These are phyloP conservation scores for Colletotrichum abscissum DNA, from an alignment of 2,329 filamentous ascomycete species.

Conservation along the genomic window DNA sequence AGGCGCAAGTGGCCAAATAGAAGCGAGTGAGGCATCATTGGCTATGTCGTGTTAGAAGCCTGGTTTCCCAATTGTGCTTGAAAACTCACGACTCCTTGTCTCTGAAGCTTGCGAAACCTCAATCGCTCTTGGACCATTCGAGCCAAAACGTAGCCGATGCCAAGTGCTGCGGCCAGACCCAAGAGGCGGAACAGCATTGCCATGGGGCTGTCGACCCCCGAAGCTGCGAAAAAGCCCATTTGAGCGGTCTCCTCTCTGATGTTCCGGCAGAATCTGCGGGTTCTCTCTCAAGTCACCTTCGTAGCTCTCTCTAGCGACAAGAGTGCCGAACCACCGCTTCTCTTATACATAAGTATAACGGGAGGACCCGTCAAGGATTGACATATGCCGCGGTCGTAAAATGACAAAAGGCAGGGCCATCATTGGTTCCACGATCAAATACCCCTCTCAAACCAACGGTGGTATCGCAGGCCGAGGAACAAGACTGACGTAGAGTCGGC, in stretches of 20 bases:
- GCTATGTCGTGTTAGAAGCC: constrained; percentile 1
- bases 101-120: constrained; percentile 3
- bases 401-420: neutral
- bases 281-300: neutral
- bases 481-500: neutral
- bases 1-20: constrained; percentile 24
- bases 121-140: constrained; percentile 12
- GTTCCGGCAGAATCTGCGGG: too few species aligned
- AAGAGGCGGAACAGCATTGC: neutral
- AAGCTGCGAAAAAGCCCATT: neutral
- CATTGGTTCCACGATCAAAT: neutral
- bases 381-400: neutral
- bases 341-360: neutral
- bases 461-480: neutral
- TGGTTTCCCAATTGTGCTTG: accelerated
- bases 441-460: neutral
- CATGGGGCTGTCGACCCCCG: neutral
- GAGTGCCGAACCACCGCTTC: neutral
- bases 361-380: neutral
- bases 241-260: neutral
- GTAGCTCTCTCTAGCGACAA: neutral
- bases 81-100: constrained; percentile 14
- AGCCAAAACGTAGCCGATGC: neutral
- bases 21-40: constrained; percentile 31
- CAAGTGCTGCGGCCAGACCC: neutral